These are phyloP conservation scores for Cutaneotrichosporon sp. DNA, from an alignment of 1,284 basidiomycete genomes.

Conservation along the genomic window DNA sequence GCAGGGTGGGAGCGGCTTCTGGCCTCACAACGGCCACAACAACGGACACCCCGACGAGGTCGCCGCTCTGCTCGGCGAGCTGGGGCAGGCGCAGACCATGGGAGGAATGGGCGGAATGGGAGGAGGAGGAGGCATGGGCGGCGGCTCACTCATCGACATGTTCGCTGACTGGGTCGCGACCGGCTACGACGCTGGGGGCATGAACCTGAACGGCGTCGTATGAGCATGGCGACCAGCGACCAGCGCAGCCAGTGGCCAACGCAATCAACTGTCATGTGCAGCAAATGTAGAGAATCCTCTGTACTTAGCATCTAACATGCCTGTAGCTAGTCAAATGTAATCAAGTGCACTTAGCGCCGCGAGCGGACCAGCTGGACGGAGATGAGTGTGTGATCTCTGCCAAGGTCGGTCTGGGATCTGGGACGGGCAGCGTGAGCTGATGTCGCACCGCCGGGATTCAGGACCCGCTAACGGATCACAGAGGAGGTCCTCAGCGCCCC, in stretches of 20 bases:
- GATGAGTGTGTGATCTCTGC: no score
- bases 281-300: not conserved
- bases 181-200: slow-evolving; percentile 14
- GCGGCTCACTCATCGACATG: slow-evolving; percentile 7
- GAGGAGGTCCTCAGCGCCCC: no score
- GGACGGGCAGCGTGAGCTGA: no score
- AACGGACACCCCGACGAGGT: slow-evolving; percentile 17
- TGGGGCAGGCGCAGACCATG: slow-evolving; percentile 7
- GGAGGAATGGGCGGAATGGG: not conserved
- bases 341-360: no score
- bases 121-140: not conserved
- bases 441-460: no score
- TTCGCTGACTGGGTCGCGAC: slow-evolving; percentile 23
- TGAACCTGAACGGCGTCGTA: slow-evolving; percentile 5
- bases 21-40: slow-evolving; percentile 5
- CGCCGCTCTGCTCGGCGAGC: slow-evolving; percentile 14
- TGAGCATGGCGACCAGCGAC: not conserved
- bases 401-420: no score
- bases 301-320: not conserved
- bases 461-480: no score
- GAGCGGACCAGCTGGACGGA: no score
- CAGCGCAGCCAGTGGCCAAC: no score
- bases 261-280: not conserved
- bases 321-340: no score
- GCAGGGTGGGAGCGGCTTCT: not conserved